A percentile compares a stretch with the other conserved stretches of the same genome.
phyloP scores from a whole-genome alignment of 768 basidiomycete genomes.

The Sistotremastrum suecicum region DNA sequence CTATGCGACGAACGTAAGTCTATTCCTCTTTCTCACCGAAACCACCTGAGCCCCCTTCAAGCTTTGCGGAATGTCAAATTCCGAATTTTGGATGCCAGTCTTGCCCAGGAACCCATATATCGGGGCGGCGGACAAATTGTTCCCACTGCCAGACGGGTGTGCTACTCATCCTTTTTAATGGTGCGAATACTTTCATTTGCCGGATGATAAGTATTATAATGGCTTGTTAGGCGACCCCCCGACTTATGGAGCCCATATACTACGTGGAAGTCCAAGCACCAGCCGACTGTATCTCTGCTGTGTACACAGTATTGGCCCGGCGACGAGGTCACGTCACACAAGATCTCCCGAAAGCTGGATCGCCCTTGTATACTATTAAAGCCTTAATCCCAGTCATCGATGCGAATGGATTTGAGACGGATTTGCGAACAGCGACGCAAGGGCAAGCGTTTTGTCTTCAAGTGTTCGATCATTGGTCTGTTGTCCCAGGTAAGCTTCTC shows the following conservation, averaged over 20 bases:
- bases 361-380: constrained; percentile 95
- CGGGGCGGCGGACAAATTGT: constrained; percentile 98
- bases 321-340: constrained; percentile 98
- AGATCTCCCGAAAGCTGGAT: constrained; percentile 95
- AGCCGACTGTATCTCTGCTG: constrained; percentile 95
- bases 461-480: constrained; percentile 97
- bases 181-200: constrained; percentile 29
- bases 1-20: constrained; percentile 93
- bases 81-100: constrained; percentile 80
- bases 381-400: constrained; percentile 97
- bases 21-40: background rate
- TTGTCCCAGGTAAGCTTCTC: constrained; percentile 71
- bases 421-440: constrained; percentile 92
- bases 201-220: constrained; percentile 1
- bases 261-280: constrained; percentile 99
- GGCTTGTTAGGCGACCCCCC: constrained; percentile 65
- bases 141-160: constrained; percentile 95
- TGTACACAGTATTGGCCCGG: constrained; percentile 96
- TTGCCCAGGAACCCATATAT: constrained; percentile 94
- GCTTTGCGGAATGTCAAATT: constrained; percentile 99
- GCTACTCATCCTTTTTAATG: constrained; percentile 98
- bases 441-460: constrained; percentile 99
- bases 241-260: constrained; percentile 94
- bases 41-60: constrained; percentile 17
- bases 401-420: constrained; percentile 97